Conservation (phyloP, 208 protist genomes). For the Wallacemonas sp. region DNA sequence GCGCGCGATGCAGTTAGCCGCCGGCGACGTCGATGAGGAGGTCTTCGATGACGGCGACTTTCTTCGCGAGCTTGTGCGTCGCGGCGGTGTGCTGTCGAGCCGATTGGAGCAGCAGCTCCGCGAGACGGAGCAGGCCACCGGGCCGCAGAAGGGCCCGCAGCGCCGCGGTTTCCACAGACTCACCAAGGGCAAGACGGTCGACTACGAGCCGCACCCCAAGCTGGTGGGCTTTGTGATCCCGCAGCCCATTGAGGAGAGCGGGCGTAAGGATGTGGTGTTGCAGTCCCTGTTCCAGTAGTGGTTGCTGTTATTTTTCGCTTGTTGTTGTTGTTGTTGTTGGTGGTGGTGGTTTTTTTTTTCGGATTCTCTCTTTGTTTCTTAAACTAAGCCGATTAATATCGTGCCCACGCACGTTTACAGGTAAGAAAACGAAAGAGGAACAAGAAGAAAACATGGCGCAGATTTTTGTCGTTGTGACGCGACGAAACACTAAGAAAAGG, state of each 20-base stretch:
- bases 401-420: background rate
- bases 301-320: conserved; percentile 18
- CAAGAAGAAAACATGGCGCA: too few species aligned
- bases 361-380: background rate
- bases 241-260: conserved; percentile 51
- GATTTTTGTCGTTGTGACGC: too few species aligned
- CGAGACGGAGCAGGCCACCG: conserved; percentile 34
- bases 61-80: conserved; percentile 73
- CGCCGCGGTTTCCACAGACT: conserved; percentile 77
- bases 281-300: conserved; percentile 79
- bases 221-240: conserved; percentile 81
- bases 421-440: conserved; percentile 4
- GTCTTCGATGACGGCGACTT: conserved; percentile 86
- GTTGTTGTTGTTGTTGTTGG: conserved; percentile 16
- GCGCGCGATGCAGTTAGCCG: conserved; percentile 69
- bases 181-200: conserved; percentile 81
- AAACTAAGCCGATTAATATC: conserved; percentile 6
- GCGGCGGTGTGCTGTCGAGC: conserved; percentile 50
- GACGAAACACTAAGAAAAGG: too few species aligned
- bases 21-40: conserved; percentile 80
- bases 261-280: conserved; percentile 70
- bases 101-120: conserved; percentile 66
- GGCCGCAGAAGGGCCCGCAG: conserved; percentile 31
- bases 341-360: conserved; percentile 16
- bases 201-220: conserved; percentile 82